Conservation (phyloP, 805 yeast species). For the Myxozyma kluyveri region DNA sequence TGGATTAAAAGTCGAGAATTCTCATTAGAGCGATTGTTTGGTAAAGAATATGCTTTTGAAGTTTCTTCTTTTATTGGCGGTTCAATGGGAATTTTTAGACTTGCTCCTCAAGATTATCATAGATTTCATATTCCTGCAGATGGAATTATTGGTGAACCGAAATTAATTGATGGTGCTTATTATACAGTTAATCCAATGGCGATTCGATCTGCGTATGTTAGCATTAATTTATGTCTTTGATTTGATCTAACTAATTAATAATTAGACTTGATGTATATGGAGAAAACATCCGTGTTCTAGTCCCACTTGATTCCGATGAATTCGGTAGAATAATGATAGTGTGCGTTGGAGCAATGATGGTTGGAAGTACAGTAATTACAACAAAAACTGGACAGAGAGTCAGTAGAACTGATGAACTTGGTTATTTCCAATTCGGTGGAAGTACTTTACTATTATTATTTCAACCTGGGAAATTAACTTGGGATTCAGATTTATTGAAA, state of each 20-base stretch:
- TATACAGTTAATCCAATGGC: conserved; percentile 99
- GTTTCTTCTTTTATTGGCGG: conserved; percentile 47
- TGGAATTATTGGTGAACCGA: conserved; percentile 66
- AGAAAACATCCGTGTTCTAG: conserved; percentile 75
- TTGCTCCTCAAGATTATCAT: conserved; percentile 97
- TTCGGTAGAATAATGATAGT: conserved; percentile 77
- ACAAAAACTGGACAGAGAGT: conserved; percentile 59
- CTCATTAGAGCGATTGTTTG: conserved; percentile 59
- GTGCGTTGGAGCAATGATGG: conserved; percentile 98
- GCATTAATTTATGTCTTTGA: background rate
- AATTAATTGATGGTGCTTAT: conserved; percentile 79
- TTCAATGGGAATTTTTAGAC: conserved; percentile 72
- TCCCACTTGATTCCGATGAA: conserved; percentile 70
- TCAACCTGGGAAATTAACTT: conserved; percentile 43
- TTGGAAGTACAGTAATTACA: conserved; percentile 79
- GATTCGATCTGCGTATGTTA: conserved; percentile 58
- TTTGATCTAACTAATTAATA: conserved; percentile 2
- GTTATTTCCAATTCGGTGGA: conserved; percentile 96
- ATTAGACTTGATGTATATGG: conserved; percentile 76
- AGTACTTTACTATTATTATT: conserved; percentile 75
- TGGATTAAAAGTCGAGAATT: conserved; percentile 91
- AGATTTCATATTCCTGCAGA: conserved; percentile 86
- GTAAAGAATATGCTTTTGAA: conserved; percentile 42
- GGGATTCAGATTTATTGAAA: conserved; percentile 69
- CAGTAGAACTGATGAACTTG: conserved; percentile 75